A percentile compares a stretch with the other conserved stretches of the same genome.
Conservation (phyloP, 2,329 filamentous ascomycete species). For the Colletotrichum navitas region DNA sequence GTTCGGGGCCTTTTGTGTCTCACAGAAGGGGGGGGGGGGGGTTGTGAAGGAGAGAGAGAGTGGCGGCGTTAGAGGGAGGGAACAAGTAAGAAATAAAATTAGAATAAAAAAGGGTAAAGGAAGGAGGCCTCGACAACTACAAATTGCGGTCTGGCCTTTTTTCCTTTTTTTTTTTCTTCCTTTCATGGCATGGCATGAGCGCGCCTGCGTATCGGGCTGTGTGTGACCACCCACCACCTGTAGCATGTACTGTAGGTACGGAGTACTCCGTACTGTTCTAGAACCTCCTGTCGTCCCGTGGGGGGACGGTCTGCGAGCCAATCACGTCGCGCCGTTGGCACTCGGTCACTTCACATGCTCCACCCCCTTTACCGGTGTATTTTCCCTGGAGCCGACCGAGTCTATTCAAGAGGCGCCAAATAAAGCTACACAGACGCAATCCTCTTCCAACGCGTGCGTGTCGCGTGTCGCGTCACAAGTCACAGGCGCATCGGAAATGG, state of each 20-base stretch:
- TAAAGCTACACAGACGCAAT: background rate
- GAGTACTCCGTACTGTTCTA: slow-evolving; percentile 11
- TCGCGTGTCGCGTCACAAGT: background rate
- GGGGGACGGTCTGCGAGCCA: background rate
- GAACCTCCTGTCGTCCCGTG: slow-evolving; percentile 15
- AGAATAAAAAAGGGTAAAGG: background rate
- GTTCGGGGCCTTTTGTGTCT: background rate
- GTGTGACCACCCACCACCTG: slow-evolving; percentile 24
- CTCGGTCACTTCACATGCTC: slow-evolving; percentile 35
- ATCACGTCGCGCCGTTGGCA: slow-evolving; percentile 4
- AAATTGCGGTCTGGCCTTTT: slow-evolving; percentile 27
- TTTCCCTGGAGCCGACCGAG: background rate
- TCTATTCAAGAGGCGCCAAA: slow-evolving; percentile 1
- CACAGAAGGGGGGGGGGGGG: background rate
- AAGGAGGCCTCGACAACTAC: slow-evolving; percentile 1
- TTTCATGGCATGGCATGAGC: background rate
- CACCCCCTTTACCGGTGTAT: slow-evolving; percentile 10
- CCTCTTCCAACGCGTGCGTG: too few relatives aligned
- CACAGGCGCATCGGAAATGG: background rate
- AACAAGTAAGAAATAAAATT: background rate
- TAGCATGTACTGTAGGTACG: background rate
- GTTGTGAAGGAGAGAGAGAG: background rate
- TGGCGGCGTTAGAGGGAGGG: background rate
- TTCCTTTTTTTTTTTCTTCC: slow-evolving; percentile 10
- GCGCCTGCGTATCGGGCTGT: slow-evolving; percentile 29